Evolutionary conservation across 2,329 filamentous ascomycete genomes (phyloP).

Genomic region (Aspergillus pseudoglaucus): DNA sequence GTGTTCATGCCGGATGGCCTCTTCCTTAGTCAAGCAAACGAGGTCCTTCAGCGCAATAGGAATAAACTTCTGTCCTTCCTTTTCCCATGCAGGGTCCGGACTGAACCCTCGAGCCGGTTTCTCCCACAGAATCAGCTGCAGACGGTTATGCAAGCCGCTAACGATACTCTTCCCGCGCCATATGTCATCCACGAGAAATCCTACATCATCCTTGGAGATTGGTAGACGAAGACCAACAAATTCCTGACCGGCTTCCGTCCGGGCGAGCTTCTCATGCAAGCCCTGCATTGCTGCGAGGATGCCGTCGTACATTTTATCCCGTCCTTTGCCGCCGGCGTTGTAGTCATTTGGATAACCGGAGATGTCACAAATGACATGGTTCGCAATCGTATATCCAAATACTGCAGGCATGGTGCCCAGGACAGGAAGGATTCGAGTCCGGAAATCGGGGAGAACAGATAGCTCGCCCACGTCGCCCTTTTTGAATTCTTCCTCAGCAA

Average conservation of each 20-base stretch:
- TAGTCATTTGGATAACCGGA: conserved; percentile 73
- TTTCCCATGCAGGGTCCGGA: conserved; percentile 53
- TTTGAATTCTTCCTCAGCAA: conserved; percentile 78
- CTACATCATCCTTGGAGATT: conserved; percentile 70
- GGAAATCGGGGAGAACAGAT: conserved; percentile 83
- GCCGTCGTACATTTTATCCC: conserved; percentile 88
- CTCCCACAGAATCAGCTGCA: conserved; percentile 76
- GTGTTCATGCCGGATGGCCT: conserved; percentile 72
- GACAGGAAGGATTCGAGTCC: conserved; percentile 89
- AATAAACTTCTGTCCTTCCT: conserved; percentile 69
- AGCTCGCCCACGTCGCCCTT: conserved; percentile 84
- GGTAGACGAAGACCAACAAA: conserved; percentile 71
- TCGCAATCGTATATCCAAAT: conserved; percentile 85
- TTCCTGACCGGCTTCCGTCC: conserved; percentile 45
- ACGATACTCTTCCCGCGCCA: conserved; percentile 76
- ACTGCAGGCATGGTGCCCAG: conserved; percentile 96
- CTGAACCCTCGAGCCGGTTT: conserved; percentile 56
- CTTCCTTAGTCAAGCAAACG: conserved; percentile 90
- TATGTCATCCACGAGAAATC: conserved; percentile 84
- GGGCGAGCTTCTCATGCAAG: conserved; percentile 68
- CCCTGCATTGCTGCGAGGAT: conserved; percentile 70
- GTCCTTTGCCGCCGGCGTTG: conserved; percentile 70
- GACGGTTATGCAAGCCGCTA: conserved; percentile 70
- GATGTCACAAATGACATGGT: conserved; percentile 82
- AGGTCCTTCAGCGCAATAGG: conserved; percentile 62